phyloP scores from a whole-genome alignment of 495 filamentous ascomycete species.

The Xylaria acuta region DNA sequence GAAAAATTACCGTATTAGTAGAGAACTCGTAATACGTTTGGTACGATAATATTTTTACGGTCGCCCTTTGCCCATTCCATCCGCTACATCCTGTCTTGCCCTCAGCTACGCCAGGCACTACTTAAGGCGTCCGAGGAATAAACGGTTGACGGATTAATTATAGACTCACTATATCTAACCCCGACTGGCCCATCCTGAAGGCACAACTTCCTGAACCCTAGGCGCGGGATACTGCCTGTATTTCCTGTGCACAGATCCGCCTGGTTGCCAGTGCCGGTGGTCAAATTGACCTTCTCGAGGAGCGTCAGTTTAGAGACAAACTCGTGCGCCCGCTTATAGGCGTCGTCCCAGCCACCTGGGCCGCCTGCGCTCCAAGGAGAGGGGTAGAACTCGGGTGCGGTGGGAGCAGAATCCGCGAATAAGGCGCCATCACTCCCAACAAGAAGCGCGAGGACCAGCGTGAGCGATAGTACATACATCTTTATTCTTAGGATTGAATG shows the following conservation, averaged over 20 bases:
- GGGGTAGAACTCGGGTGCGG: constrained; percentile 67
- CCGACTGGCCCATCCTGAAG: constrained; percentile 58
- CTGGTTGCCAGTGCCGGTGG: constrained; percentile 77
- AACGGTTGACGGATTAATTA: too few relatives aligned
- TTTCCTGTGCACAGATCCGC: constrained; percentile 78
- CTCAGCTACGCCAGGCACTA: background rate
- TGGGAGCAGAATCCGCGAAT: constrained; percentile 36
- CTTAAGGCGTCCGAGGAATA: background rate
- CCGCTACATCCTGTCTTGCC: background rate
- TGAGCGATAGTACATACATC: constrained; percentile 24
- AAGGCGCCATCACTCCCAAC: constrained; percentile 31
- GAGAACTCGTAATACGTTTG: background rate
- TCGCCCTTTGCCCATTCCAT: background rate
- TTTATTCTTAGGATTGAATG: constrained; percentile 4
- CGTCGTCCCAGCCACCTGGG: constrained; percentile 72
- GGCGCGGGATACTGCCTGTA: constrained; percentile 58
- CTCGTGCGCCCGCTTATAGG: constrained; percentile 75
- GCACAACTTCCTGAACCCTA: constrained; percentile 56
- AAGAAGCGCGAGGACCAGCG: constrained; percentile 26
- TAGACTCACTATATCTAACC: constrained; percentile 47
- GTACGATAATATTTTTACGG: background rate
- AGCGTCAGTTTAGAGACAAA: constrained; percentile 79
- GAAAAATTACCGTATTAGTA: constrained; percentile 11
- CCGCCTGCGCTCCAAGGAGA: constrained; percentile 75
- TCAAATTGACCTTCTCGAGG: constrained; percentile 80